Base-by-base conservation (phyloP, 129 eudicot genomes). In the Mikania micrantha region DNA sequence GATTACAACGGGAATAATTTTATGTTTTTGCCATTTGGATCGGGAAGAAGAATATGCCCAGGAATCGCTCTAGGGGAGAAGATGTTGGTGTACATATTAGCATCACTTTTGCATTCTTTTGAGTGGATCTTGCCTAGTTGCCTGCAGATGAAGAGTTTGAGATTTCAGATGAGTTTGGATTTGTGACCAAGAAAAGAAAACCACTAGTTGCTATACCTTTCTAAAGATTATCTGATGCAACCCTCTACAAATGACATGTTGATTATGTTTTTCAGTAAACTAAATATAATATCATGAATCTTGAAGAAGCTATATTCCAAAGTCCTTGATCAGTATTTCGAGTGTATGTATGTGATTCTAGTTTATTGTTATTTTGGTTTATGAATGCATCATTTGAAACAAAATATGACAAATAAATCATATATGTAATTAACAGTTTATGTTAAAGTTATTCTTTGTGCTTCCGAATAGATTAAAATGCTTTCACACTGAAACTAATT, bases 11-110 rank as follows among this genome's bases (percentile, higher is more conserved):
- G 80, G n/a, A 58, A 48, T 24, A 44, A 57, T 67, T 34, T 75
- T 1, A 67, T 44, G 42, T 67, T 42, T 60, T 60, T 75, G 2
- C 80, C 80, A 0, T 75, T 75, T 13, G 80, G 74, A 27, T 35
- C 68, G 0, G 80, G 80, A 16, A 75, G 80, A 67, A 59, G 80
- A 36, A 67, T 75, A 44, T 67, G 79, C 24, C 79, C 69, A 0
- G 79, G 74, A 36, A 19, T 75, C 9, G 53, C 69, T 0, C 2
- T 75, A 2, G 78, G 78, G 59, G 78, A 74, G 71, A 74, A 53
- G 66, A 74, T 75, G 73, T 59, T 75, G 44, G 48, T 75, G 32
- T 67, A 67, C 44, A 66, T 75, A 57, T 34, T 66, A 35, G 79
- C 69, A 24, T 75, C 79, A 0, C 38, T 75, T 0, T 75, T 67